Evolutionary conservation across 2,329 filamentous ascomycete species (phyloP).

Genomic region (Aspergillus novoparasiticus): DNA sequence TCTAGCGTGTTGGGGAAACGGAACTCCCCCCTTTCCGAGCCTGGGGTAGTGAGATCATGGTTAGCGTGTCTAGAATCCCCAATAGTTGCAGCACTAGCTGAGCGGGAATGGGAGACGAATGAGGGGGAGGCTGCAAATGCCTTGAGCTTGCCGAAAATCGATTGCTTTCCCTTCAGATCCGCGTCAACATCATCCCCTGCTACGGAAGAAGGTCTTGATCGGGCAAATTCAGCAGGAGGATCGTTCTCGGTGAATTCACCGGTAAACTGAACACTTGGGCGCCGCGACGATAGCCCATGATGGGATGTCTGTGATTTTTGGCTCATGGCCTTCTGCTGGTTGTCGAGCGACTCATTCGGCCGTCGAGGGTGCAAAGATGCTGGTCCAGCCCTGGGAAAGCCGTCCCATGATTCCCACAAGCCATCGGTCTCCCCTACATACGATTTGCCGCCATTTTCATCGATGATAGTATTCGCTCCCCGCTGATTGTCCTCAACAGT

Average conservation of each 20-base stretch:
- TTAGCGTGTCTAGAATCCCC: conserved; percentile 43
- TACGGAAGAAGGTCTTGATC: conserved; percentile 66
- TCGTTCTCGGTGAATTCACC: conserved; percentile 56
- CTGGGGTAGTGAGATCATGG: conserved; percentile 47
- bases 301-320: conserved; percentile 29
- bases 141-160: conserved; percentile 78
- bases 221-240: conserved; percentile 51
- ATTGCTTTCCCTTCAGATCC: conserved; percentile 60
- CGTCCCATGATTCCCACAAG: conserved; percentile 19
- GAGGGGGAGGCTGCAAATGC: conserved; percentile 64
- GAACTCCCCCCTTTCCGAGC: conserved; percentile 52
- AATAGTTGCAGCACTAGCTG: conserved; percentile 50
- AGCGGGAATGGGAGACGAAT: conserved; percentile 53
- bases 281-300: conserved; percentile 40
- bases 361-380: conserved; percentile 26
- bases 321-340: conserved; percentile 22
- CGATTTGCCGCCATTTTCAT: conserved; percentile 13
- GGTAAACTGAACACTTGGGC: conserved; percentile 77
- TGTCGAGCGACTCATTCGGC: conserved; percentile 29
- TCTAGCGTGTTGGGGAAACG: conserved; percentile 58
- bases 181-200: conserved; percentile 64
- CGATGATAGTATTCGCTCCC: conserved; percentile 7
- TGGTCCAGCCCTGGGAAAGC: conserved; percentile 22
- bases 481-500: conserved; percentile 13
- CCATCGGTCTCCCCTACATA: conserved; percentile 10